Evolutionary conservation across 495 filamentous ascomycete species (phyloP).

Genomic region (Xylaria bambusicola): DNA sequence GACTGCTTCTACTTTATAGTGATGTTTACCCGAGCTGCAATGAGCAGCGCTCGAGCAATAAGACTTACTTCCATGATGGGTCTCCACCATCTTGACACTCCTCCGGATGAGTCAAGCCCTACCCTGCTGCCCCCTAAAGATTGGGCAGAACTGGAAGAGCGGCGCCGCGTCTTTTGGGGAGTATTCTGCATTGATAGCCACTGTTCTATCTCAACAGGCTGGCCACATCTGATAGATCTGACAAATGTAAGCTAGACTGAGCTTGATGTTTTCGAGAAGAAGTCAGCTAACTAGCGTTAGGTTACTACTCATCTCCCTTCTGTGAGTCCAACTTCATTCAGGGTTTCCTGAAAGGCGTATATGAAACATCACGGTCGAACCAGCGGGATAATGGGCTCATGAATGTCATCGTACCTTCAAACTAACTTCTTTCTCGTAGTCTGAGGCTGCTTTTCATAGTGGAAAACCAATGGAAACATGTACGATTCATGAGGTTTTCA

Average conservation of each 20-base stretch:
- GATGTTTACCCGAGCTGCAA: conserved; percentile 46
- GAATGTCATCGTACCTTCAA: neutral
- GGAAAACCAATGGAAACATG: conserved; percentile 36
- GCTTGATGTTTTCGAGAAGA: neutral
- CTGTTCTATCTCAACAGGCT: conserved; percentile 48
- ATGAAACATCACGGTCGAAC: too few relatives aligned
- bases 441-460: conserved; percentile 43
- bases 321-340: conserved; percentile 18
- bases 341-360: too few relatives aligned
- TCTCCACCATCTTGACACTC: conserved; percentile 47
- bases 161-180: conserved; percentile 55
- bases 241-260: conserved; percentile 33
- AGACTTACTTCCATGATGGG: conserved; percentile 50
- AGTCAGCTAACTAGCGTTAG: conserved; percentile 25
- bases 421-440: conserved; percentile 22
- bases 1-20: conserved; percentile 12
- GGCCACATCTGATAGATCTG: conserved; percentile 46
- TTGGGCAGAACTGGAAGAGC: conserved; percentile 55
- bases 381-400: too few relatives aligned
- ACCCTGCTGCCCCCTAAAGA: conserved; percentile 39
- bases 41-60: conserved; percentile 44
- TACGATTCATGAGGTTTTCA: conserved; percentile 39
- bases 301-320: conserved; percentile 48
- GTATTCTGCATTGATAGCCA: conserved; percentile 54
- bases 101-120: conserved; percentile 36